phyloP scores from a whole-genome alignment of 2,329 filamentous ascomycete species.

The Waltergamsia citrina region DNA sequence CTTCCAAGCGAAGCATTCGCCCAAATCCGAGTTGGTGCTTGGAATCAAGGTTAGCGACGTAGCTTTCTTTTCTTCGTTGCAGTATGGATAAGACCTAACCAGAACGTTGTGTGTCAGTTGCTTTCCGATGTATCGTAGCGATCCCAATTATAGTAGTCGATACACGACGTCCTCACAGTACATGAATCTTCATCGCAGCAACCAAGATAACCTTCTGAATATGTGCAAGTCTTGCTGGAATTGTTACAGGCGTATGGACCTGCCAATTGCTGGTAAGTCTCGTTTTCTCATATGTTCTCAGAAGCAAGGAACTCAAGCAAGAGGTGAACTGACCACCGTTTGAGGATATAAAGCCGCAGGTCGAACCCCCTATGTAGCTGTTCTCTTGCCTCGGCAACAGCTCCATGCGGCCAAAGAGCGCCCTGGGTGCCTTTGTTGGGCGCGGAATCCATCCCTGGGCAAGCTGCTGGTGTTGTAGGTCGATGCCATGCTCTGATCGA shows the following conservation, averaged over 20 bases:
- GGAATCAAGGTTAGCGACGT: too few species aligned
- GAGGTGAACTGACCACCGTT: conserved; percentile 16
- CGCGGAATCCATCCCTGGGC: conserved; percentile 18
- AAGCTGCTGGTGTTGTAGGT: conserved; percentile 15
- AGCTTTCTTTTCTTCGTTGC: too few species aligned
- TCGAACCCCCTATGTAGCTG: conserved; percentile 15
- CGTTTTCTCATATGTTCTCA: too few species aligned
- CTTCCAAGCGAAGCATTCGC: conserved; percentile 18
- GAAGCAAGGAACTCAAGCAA: not conserved
- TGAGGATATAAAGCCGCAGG: conserved; percentile 18
- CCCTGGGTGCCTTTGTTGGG: conserved; percentile 18
- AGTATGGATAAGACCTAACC: conserved; percentile 16
- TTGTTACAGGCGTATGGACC: conserved; percentile 19
- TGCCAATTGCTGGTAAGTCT: conserved; percentile 6
- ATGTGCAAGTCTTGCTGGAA: conserved; percentile 14
- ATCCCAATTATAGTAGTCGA: conserved; percentile 19
- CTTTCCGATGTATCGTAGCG: conserved; percentile 11
- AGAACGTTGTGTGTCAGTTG: conserved; percentile 24
- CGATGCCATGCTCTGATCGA: not conserved
- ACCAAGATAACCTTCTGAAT: conserved; percentile 15
- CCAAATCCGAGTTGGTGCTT: conserved; percentile 7
- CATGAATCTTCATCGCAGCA: conserved; percentile 20
- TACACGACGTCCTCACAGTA: conserved; percentile 19
- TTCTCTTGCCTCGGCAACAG: conserved; percentile 16
- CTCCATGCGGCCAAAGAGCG: conserved; percentile 17